Percentiles rank a stretch among this genome's conserved stretches.
phyloP scores from a whole-genome alignment of 2,329 filamentous ascomycete species.

The Penicillium glabrum region DNA sequence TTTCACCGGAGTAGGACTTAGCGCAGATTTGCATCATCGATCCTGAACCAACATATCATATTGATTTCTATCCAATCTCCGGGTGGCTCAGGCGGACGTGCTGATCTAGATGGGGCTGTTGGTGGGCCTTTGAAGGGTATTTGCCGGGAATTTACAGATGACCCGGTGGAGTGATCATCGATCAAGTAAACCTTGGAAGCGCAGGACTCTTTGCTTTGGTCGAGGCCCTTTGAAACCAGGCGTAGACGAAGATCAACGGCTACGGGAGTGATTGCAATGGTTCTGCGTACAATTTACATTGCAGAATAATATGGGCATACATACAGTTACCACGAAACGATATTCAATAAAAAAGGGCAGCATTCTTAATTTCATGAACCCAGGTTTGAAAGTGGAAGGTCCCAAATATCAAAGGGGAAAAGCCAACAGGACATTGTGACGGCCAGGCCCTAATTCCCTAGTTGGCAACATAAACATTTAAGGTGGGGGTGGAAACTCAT shows the following conservation, averaged over 20 bases:
- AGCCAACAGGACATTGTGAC: slow-evolving; percentile 10
- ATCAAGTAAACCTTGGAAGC: neutral
- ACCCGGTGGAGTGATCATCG: neutral
- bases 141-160: too few species aligned
- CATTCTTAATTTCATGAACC: slow-evolving; percentile 15
- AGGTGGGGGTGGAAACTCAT: slow-evolving; percentile 2
- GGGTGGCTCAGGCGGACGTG: too few species aligned
- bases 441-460: slow-evolving; percentile 11
- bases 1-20: too few species aligned
- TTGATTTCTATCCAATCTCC: too few species aligned
- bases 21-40: too few species aligned
- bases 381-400: neutral
- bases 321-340: slow-evolving; percentile 11
- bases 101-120: neutral
- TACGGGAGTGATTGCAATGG: neutral
- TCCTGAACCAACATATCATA: too few species aligned
- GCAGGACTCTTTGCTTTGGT: neutral
- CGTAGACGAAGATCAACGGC: neutral
- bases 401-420: slow-evolving; percentile 3
- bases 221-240: neutral
- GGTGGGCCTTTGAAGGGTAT: neutral
- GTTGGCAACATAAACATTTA: slow-evolving; percentile 5
- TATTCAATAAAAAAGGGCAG: slow-evolving; percentile 5
- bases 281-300: neutral
- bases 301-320: slow-evolving; percentile 2